A percentile compares a stretch with the other conserved stretches of the same genome.
Conservation (phyloP, 2,329 filamentous ascomycete species). For the Zymoseptoria tritici region DNA sequence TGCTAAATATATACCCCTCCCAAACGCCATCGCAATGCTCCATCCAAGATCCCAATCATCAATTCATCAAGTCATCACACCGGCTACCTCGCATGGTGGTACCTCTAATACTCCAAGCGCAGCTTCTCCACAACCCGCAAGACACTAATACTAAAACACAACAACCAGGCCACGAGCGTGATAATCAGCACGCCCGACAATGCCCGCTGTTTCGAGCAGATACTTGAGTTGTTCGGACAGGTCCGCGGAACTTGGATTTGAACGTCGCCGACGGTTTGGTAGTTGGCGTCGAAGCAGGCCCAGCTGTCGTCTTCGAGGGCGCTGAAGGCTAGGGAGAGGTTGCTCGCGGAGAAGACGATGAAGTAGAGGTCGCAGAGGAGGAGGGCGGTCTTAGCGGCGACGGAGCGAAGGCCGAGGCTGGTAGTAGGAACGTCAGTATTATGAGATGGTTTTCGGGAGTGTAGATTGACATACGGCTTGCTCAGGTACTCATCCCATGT, state of each 20-base stretch:
- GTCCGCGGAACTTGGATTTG: conserved; percentile 23
- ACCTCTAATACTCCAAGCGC: conserved; percentile 13
- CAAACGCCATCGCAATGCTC: background rate
- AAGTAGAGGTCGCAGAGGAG: conserved; percentile 91
- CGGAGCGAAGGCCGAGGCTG: conserved; percentile 67
- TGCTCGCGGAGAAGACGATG: conserved; percentile 94
- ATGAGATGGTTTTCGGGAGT: background rate
- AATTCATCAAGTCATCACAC: background rate
- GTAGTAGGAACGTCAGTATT: conserved; percentile 5
- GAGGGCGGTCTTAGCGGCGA: conserved; percentile 78
- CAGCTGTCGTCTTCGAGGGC: conserved; percentile 60
- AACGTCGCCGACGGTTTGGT: conserved; percentile 8
- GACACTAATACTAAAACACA: conserved; percentile 76
- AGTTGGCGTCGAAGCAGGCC: conserved; percentile 33
- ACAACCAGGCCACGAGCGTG: conserved; percentile 79
- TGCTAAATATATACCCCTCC: background rate
- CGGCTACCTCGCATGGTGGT: background rate
- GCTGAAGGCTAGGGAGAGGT: conserved; percentile 82
- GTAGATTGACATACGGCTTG: conserved; percentile 51
- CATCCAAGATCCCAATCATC: background rate
- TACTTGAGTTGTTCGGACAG: conserved; percentile 32
- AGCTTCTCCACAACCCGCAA: conserved; percentile 34
- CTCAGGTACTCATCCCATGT: conserved; percentile 95
- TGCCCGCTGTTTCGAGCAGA: conserved; percentile 60
- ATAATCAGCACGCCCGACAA: conserved; percentile 73